Percentiles rank a stretch among this genome's conserved stretches.
These are phyloP conservation scores for Yamadazyma aaseri DNA, from an alignment of 1,139 yeast genomes.

Conservation along the genomic window DNA sequence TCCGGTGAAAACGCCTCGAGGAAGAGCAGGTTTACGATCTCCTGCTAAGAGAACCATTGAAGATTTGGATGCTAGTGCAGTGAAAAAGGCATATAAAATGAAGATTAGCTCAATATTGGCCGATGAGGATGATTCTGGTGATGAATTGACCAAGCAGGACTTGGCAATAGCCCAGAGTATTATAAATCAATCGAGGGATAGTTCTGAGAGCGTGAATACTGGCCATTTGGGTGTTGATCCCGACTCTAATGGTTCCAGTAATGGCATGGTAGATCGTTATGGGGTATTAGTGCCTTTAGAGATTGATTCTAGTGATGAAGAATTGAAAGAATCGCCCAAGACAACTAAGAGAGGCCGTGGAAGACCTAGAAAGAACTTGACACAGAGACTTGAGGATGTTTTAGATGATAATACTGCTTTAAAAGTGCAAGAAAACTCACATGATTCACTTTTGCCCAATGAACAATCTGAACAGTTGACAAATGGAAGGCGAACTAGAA, in stretches of 20 bases:
- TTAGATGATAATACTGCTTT: no score
- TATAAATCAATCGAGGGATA: slow-evolving; percentile 24
- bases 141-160: slow-evolving; percentile 33
- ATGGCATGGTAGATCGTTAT: slow-evolving; percentile 16
- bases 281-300: slow-evolving; percentile 35
- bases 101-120: slow-evolving; percentile 32
- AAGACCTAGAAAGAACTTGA: not conserved
- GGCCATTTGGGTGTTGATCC: slow-evolving; percentile 7
- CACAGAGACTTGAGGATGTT: not conserved
- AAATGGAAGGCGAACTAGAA: not conserved
- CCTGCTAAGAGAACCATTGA: slow-evolving; percentile 39
- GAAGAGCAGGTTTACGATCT: slow-evolving; percentile 47
- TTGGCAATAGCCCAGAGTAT: slow-evolving; percentile 45
- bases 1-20: slow-evolving; percentile 38
- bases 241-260: no score
- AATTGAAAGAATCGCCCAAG: slow-evolving; percentile 1
- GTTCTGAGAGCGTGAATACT: no score
- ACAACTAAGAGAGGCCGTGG: not conserved
- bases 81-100: slow-evolving; percentile 43
- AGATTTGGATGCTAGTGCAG: slow-evolving; percentile 51
- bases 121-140: slow-evolving; percentile 34
- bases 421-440: no score
- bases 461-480: slow-evolving; percentile 7
- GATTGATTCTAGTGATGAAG: slow-evolving; percentile 21
- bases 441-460: no score